phyloP scores from a whole-genome alignment of 2,329 filamentous ascomycete species.

The Dactylellina cionopaga region DNA sequence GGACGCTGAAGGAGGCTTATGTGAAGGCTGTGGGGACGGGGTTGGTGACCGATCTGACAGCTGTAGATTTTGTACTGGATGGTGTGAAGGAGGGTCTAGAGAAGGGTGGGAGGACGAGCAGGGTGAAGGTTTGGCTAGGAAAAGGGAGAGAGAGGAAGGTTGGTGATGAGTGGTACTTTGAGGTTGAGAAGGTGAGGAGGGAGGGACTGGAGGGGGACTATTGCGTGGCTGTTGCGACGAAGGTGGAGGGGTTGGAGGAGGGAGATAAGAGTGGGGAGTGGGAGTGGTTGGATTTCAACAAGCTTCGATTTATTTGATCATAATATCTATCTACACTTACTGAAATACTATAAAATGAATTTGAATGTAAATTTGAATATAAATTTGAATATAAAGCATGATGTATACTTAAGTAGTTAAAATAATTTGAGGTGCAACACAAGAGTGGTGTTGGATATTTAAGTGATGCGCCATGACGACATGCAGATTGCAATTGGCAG shows the following conservation, averaged over 20 bases:
- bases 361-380: too few relatives aligned
- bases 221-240: slow-evolving; percentile 35
- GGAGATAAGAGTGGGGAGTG: slow-evolving; percentile 51
- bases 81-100: slow-evolving; percentile 40
- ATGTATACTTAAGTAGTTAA: too few relatives aligned
- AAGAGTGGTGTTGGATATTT: not conserved
- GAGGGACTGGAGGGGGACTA: slow-evolving; percentile 52
- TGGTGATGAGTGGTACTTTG: slow-evolving; percentile 48
- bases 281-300: slow-evolving; percentile 52
- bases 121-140: slow-evolving; percentile 51
- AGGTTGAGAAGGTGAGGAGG: slow-evolving; percentile 45
- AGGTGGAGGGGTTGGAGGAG: slow-evolving; percentile 44
- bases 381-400: too few relatives aligned
- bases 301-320: too few relatives aligned
- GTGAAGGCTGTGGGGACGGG: slow-evolving; percentile 57
- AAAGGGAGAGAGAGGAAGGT: slow-evolving; percentile 17
- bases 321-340: too few relatives aligned
- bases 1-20: slow-evolving; percentile 57
- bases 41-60: slow-evolving; percentile 54
- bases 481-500: slow-evolving; percentile 13
- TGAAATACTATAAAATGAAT: too few relatives aligned
- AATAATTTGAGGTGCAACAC: not conserved
- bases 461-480: slow-evolving; percentile 52
- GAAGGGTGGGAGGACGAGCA: slow-evolving; percentile 20
- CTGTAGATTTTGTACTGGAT: slow-evolving; percentile 54